Evolutionary conservation across 2,329 filamentous ascomycete genomes (phyloP).

Genomic region (Aspergillus awamori): DNA sequence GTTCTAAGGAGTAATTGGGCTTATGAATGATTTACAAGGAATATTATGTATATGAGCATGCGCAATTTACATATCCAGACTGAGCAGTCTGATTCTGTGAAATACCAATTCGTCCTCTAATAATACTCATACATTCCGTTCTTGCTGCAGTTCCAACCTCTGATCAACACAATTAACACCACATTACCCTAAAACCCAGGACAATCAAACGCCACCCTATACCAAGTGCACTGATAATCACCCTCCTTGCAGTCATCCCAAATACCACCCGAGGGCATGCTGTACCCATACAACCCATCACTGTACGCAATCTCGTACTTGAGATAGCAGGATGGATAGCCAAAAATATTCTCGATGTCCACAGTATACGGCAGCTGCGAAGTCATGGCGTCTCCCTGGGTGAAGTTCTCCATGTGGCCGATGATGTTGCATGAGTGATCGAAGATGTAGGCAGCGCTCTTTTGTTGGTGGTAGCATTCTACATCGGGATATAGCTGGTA

Average conservation of each 20-base stretch:
- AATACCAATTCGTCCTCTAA: no score
- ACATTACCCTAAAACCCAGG: not conserved
- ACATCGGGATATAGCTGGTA: not conserved
- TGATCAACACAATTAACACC: no score
- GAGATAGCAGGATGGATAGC: not conserved
- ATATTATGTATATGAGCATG: no score
- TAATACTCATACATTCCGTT: no score
- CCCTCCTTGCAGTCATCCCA: not conserved
- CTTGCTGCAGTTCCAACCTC: no score
- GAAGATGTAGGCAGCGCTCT: not conserved
- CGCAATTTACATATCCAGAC: no score
- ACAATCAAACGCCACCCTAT: not conserved
- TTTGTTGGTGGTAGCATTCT: not conserved
- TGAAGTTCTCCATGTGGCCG: not conserved
- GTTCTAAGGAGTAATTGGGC: not conserved
- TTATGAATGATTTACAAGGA: no score
- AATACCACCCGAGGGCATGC: not conserved
- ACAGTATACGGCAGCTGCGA: not conserved
- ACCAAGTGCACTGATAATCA: not conserved
- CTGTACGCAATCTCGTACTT: not conserved
- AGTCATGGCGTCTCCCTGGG: not conserved
- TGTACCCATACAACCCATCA: not conserved
- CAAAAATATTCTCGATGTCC: not conserved
- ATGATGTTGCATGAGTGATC: not conserved
- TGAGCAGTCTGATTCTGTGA: no score